Base-by-base conservation (phyloP, 1,284 basidiomycete genomes). In the Ceratobasidium sp. region DNA sequence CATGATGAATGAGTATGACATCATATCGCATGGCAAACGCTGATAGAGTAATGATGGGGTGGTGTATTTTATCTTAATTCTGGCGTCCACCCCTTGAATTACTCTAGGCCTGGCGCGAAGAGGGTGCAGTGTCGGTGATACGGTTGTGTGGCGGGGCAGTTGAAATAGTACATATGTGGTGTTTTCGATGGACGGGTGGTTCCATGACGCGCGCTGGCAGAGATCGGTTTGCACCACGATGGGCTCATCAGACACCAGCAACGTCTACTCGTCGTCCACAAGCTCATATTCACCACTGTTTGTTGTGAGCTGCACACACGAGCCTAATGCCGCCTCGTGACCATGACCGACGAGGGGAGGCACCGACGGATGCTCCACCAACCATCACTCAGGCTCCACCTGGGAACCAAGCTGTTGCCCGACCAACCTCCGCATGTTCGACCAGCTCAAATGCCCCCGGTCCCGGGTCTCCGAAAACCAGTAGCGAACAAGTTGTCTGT, bases 201-300 rank as follows among this genome's bases (percentile, higher is more conserved):
- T 25, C 7, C 62, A 65, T 65, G 64, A 68, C 64, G 64, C 64
- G 40, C 38, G 53, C 27, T 32, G 29, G 42, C 54, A 68, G 64
- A 54, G 52, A 55, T 55, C 52, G 64, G 64, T 68, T 55, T 40
- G 43, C 32, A 68, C 64, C 64, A 68, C 64, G 42, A 68, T 68
- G 64, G 43, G 53, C 42, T 40, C 25, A 68, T 68, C 64, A 68
- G 64, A 42, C 53, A 53, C 64, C 64, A 25, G 31, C 7, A 35
- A 10, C 32, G 32, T 22, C 27, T 45, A 68, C 64, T 56, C 40
- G 52, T 27, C 52, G 20, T 55, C 52, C 40, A 68, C 34, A 22
- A 25, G 4, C 47, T 50, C n/a, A n/a, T n/a, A n/a, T n/a, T 15
- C 5, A 15, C 43, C 43, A 45, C 3, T 15, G 43, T 45, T 15